phyloP scores from a whole-genome alignment of 2,329 filamentous ascomycete genomes.

The Phaeosphaeriaceae sp. region DNA sequence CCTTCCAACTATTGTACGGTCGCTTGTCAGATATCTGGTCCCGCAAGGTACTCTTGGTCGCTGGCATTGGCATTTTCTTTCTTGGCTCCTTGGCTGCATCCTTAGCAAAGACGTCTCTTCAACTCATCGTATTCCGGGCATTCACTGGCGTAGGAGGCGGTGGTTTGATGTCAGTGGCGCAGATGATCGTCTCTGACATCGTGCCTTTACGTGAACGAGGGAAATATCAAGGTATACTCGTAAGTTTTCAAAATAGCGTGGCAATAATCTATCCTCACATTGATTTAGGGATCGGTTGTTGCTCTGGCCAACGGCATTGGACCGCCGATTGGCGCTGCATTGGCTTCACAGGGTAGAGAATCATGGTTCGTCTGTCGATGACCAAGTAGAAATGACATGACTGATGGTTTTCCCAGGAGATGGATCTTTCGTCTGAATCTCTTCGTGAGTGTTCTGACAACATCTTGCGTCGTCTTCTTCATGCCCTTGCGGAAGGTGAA shows the following conservation, averaged over 20 bases:
- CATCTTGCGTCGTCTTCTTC: slow-evolving; percentile 27
- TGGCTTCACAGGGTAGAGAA: slow-evolving; percentile 26
- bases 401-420: slow-evolving; percentile 14
- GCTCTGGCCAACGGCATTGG: slow-evolving; percentile 36
- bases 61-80: slow-evolving; percentile 53
- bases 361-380: slow-evolving; percentile 18
- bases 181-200: slow-evolving; percentile 49
- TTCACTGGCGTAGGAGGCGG: slow-evolving; percentile 68
- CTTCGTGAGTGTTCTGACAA: slow-evolving; percentile 24
- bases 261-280: not conserved
- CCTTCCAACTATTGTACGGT: slow-evolving; percentile 71
- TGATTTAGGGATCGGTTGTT: slow-evolving; percentile 42
- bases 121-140: slow-evolving; percentile 66
- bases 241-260: not conserved
- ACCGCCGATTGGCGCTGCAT: slow-evolving; percentile 34
- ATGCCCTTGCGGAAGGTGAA: slow-evolving; percentile 54
- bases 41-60: slow-evolving; percentile 54
- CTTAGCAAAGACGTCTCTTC: slow-evolving; percentile 58
- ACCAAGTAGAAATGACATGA: no score
- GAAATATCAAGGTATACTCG: slow-evolving; percentile 47
- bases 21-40: slow-evolving; percentile 68
- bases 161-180: slow-evolving; percentile 58
- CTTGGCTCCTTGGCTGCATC: slow-evolving; percentile 66
- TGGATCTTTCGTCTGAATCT: slow-evolving; percentile 48
- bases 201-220: slow-evolving; percentile 48